Base-by-base conservation (phyloP, 2,329 filamentous ascomycete species). In the Boeremia lycopersici region DNA sequence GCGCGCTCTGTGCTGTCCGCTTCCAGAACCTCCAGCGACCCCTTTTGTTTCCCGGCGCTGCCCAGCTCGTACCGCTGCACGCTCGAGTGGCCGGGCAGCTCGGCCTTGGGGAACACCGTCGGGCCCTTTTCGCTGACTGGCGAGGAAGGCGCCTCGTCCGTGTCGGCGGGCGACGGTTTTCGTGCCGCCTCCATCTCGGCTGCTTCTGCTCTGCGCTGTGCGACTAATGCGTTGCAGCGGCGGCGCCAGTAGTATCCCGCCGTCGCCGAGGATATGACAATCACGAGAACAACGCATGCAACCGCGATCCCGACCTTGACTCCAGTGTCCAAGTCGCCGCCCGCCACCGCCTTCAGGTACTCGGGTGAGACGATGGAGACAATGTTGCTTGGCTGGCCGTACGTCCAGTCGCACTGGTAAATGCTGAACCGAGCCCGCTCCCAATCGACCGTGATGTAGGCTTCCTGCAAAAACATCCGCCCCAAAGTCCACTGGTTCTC, bases 401-500 rank as follows among this genome's bases (percentile, higher is more conserved):
- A 69, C 1, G 58, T 63, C 67, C 70, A 77, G 42, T 67, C 64
- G 54, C 64, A 59, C 47, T 77, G 78, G 13, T 75, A 78, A 2
- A 82, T 65, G 26, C 77, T 78, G 68, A 82, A 82, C 30, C 74
- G 76, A 25, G 74, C 65, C 11, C 77, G 72, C 57, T 82, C 79
- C 71, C 78, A 82, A 56, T 82, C 78, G 6, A 81, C 78, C 3
- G 72, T 74, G 42, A 82, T 55, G 56, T 82, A 82, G 2, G 87
- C 82, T 71, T 91, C 88, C 68, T 91, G 89, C 48, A 91, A 75
- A 60, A 91, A 90, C 0, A 84, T 82, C 30, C 87, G 81, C 7
- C 89, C 89, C 31, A 91, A 80, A 11, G 87, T 82, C 69, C 84
- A 82, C 59, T 85, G 80, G 12, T 77, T 78, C 31, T 80, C 79